These are phyloP conservation scores for Gynochthodes officinalis DNA, from an alignment of 257 asterid genomes.

Conservation along the genomic window DNA sequence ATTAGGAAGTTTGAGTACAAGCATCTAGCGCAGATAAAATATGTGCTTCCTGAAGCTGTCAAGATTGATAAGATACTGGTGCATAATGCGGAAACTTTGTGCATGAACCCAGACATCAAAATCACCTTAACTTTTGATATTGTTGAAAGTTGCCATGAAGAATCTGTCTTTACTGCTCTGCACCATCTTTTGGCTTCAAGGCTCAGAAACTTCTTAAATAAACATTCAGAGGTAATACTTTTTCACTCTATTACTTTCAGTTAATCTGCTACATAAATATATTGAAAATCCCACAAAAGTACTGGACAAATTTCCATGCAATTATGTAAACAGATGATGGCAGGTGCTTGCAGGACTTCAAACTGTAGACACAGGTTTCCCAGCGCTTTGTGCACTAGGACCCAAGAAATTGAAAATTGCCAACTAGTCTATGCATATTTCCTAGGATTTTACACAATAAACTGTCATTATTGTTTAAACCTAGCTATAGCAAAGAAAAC, in stretches of 20 bases:
- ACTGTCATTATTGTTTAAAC: background rate
- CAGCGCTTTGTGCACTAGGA: background rate
- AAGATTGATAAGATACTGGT: constrained; percentile 66
- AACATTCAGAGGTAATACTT: constrained; percentile 62
- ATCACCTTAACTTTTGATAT: constrained; percentile 49
- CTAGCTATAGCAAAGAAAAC: background rate
- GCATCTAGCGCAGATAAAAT: constrained; percentile 78
- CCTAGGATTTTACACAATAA: background rate
- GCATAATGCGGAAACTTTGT: constrained; percentile 59
- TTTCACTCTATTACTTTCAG: background rate
- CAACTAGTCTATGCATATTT: background rate
- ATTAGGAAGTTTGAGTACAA: constrained; percentile 51
- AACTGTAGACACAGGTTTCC: background rate
- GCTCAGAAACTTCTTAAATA: constrained; percentile 39
- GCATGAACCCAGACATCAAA: constrained; percentile 67
- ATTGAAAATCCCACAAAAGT: background rate
- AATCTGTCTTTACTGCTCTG: constrained; percentile 57
- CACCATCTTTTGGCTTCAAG: constrained; percentile 60
- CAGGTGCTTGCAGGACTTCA: background rate
- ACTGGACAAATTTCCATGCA: background rate
- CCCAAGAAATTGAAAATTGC: background rate
- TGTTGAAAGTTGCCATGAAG: constrained; percentile 56
- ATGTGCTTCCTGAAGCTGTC: constrained; percentile 75
- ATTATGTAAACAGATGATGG: background rate
- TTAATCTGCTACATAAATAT: background rate